A percentile compares a stretch with the other conserved stretches of the same genome.
Evolutionary conservation across 2,329 filamentous ascomycete species (phyloP).

Genomic region (Coniochaeta sp.): DNA sequence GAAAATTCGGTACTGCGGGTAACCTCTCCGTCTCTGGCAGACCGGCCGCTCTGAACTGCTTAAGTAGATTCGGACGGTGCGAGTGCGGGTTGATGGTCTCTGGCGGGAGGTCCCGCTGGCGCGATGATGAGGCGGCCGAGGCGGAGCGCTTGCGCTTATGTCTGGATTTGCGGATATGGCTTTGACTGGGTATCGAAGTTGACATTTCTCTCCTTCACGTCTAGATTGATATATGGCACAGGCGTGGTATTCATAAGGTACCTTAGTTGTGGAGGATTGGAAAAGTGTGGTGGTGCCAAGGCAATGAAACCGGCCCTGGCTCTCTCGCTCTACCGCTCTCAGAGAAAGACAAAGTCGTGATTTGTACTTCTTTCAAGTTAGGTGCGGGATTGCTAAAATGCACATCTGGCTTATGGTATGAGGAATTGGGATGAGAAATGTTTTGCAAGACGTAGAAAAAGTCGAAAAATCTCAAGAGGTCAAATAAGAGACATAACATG

Average conservation of each 20-base stretch:
- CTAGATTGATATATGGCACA: not conserved
- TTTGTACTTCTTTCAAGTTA: not conserved
- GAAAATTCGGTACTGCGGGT: slow-evolving; percentile 38
- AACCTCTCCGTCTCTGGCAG: slow-evolving; percentile 36
- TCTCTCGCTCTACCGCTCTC: too few relatives aligned
- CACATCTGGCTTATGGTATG: too few relatives aligned
- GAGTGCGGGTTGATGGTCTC: slow-evolving; percentile 47
- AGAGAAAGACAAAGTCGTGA: too few relatives aligned
- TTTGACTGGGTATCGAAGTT: not conserved
- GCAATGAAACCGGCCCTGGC: too few relatives aligned
- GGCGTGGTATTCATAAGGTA: too few relatives aligned
- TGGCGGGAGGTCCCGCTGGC: slow-evolving; percentile 14
- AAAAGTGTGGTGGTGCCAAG: too few relatives aligned
- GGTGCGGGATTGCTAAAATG: too few relatives aligned
- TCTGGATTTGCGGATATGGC: not conserved
- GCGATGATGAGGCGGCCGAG: slow-evolving; percentile 6
- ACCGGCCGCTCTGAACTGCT: slow-evolving; percentile 47
- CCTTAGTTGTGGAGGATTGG: too few relatives aligned
- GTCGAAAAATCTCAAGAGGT: too few relatives aligned
- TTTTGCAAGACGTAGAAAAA: too few relatives aligned
- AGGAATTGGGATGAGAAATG: too few relatives aligned
- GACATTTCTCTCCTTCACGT: not conserved
- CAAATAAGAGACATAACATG: too few relatives aligned
- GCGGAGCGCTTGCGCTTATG: slow-evolving; percentile 25
- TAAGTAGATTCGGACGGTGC: slow-evolving; percentile 41